A percentile compares a stretch with the other conserved stretches of the same genome.
Evolutionary conservation across 306 rosid genomes (phyloP).

Genomic region (Cucurbita ficifolia): DNA sequence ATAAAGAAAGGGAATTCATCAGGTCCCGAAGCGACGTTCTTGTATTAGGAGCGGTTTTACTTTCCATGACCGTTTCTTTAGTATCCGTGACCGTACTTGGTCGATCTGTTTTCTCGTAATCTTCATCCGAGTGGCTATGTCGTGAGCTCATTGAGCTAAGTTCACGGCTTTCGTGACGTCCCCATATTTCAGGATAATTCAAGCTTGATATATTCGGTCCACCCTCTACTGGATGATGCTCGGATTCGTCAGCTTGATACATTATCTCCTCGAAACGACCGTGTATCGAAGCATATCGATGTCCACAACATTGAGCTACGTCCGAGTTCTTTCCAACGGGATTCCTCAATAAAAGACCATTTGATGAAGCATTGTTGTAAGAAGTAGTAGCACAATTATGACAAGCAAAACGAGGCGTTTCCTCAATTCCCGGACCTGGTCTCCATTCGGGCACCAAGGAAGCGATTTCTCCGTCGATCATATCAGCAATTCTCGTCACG

Average conservation of each 20-base stretch:
- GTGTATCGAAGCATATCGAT: slow-evolving; percentile 53
- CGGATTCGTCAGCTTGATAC: slow-evolving; percentile 38
- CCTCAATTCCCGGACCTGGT: slow-evolving; percentile 44
- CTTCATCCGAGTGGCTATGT: slow-evolving; percentile 52
- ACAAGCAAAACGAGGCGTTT: slow-evolving; percentile 41
- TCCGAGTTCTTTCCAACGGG: slow-evolving; percentile 22
- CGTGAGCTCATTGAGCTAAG: slow-evolving; percentile 51
- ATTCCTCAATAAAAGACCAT: slow-evolving; percentile 33
- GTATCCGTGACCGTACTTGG: slow-evolving; percentile 15
- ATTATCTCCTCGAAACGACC: slow-evolving; percentile 88
- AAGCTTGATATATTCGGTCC: slow-evolving; percentile 19
- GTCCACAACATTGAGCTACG: slow-evolving; percentile 36
- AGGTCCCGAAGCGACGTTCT: slow-evolving; percentile 20
- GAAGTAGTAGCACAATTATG: slow-evolving; percentile 45
- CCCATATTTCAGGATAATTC: slow-evolving; percentile 38
- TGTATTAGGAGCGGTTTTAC: not conserved
- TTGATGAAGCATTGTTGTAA: slow-evolving; percentile 26
- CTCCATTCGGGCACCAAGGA: slow-evolving; percentile 75
- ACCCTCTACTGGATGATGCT: slow-evolving; percentile 22
- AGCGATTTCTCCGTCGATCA: slow-evolving; percentile 85
- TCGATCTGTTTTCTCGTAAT: slow-evolving; percentile 30
- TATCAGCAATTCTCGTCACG: slow-evolving; percentile 33
- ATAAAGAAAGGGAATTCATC: slow-evolving; percentile 28
- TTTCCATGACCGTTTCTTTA: slow-evolving; percentile 18
- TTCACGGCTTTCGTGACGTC: slow-evolving; percentile 49